Conservation (phyloP, 2,329 filamentous ascomycete genomes). For the Hypoxylon sp. region DNA sequence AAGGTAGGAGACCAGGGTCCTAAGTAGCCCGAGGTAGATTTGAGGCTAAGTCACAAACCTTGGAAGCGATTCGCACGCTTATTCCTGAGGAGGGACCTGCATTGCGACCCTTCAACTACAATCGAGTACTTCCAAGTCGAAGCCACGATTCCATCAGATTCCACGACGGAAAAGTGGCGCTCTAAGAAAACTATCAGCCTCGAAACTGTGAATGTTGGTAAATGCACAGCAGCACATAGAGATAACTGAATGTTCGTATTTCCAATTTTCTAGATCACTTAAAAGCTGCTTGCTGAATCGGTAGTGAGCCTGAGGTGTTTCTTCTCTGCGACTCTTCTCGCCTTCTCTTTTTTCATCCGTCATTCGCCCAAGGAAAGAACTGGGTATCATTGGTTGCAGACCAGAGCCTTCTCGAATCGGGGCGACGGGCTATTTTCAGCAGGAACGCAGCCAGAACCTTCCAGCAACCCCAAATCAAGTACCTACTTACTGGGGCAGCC, state of each 20-base stretch:
- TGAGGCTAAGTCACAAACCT: slow-evolving; percentile 41
- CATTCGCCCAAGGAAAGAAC: neutral
- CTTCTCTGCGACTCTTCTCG: slow-evolving; percentile 6
- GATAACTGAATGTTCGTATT: slow-evolving; percentile 20
- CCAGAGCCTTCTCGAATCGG: slow-evolving; percentile 48
- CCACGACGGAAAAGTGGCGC: slow-evolving; percentile 51
- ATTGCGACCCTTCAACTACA: slow-evolving; percentile 43
- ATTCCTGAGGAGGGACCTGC: neutral
- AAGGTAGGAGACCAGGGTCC: slow-evolving; percentile 19
- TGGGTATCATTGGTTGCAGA: slow-evolving; percentile 14
- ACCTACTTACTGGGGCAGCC: slow-evolving; percentile 31
- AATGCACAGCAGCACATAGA: neutral
- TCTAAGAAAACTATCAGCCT: slow-evolving; percentile 49
- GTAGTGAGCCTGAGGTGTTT: slow-evolving; percentile 3
- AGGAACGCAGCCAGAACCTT: slow-evolving; percentile 43
- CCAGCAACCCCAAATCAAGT: slow-evolving; percentile 37
- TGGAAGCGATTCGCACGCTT: neutral
- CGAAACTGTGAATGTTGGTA: slow-evolving; percentile 30
- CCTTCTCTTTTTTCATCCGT: slow-evolving; percentile 12
- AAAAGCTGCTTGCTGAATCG: slow-evolving; percentile 26
- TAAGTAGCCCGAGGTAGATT: slow-evolving; percentile 44
- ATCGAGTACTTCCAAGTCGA: slow-evolving; percentile 37
- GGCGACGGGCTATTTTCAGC: slow-evolving; percentile 37
- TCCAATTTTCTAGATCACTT: slow-evolving; percentile 6
- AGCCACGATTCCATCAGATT: slow-evolving; percentile 55